Evolutionary conservation across 345 rosid genomes (phyloP).

Genomic region (Hypericum androsaemum): DNA sequence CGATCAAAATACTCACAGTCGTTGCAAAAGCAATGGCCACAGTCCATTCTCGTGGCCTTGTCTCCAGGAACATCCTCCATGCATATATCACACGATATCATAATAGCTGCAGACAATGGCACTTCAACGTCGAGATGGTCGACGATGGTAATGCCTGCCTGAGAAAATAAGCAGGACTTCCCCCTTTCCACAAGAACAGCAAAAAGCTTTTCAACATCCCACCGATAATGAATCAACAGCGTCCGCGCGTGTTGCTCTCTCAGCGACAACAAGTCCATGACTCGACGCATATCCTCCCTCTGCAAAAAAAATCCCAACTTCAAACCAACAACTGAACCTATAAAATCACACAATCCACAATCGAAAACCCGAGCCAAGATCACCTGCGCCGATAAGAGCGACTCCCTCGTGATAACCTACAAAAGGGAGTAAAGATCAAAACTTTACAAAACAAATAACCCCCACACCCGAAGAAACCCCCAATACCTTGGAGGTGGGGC

Average conservation of each 20-base stretch:
- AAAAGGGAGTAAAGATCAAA: constrained; percentile 5
- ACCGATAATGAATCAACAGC: constrained; percentile 27
- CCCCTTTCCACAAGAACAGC: constrained; percentile 27
- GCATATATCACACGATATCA: constrained; percentile 25
- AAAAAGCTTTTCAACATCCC: constrained; percentile 34
- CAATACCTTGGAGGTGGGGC: not conserved
- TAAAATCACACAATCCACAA: not conserved
- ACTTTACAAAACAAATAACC: not conserved
- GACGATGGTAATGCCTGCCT: constrained; percentile 20
- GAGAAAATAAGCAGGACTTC: constrained; percentile 21
- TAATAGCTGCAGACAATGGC: not conserved
- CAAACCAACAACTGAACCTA: not conserved
- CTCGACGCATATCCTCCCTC: constrained; percentile 36
- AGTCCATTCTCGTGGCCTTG: constrained; percentile 29
- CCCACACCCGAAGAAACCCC: not conserved
- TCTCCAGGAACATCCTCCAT: constrained; percentile 23
- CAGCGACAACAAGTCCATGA: constrained; percentile 41
- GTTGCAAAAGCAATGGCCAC: constrained; percentile 37
- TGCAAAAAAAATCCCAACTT: constrained; percentile 13
- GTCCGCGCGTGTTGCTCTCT: constrained; percentile 29
- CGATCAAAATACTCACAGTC: constrained; percentile 20
- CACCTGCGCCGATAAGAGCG: constrained; percentile 35
- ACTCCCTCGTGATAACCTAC: constrained; percentile 32
- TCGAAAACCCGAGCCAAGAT: not conserved
- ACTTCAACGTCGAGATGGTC: constrained; percentile 5